Evolutionary conservation across 208 protist species (phyloP).

Genomic region (Leishmania amazonensis): DNA sequence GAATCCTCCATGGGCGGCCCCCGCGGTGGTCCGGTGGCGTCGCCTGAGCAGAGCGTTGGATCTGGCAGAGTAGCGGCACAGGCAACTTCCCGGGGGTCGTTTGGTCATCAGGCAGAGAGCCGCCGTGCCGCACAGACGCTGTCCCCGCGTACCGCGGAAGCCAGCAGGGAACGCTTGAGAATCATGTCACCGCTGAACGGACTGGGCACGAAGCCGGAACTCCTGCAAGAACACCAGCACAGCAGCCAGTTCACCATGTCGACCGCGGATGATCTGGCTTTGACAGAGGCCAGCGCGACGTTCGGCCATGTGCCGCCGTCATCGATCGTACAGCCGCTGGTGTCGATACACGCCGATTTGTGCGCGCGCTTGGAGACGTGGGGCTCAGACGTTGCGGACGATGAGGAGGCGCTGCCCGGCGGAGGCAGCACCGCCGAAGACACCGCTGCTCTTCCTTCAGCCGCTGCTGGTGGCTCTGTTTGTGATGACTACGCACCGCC

Average conservation of each 20-base stretch:
- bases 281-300: background rate
- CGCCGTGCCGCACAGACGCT: background rate
- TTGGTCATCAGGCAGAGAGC: background rate
- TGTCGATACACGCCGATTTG: background rate
- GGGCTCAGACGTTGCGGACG: background rate
- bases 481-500: background rate
- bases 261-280: background rate
- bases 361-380: conserved; percentile 15
- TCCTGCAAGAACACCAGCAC: background rate
- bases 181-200: background rate
- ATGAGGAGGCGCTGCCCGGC: background rate
- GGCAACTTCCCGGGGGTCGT: background rate
- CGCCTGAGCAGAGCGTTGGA: background rate
- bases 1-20: background rate
- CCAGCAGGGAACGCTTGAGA: background rate
- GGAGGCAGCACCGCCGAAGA: background rate
- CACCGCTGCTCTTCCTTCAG: background rate
- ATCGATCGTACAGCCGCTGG: background rate
- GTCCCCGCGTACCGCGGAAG: background rate
- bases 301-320: background rate
- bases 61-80: background rate
- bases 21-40: background rate
- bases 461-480: background rate
- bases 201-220: background rate
- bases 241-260: too few species aligned